Conservation (phyloP, 1,284 basidiomycete species). For the Rhodofomes roseus region DNA sequence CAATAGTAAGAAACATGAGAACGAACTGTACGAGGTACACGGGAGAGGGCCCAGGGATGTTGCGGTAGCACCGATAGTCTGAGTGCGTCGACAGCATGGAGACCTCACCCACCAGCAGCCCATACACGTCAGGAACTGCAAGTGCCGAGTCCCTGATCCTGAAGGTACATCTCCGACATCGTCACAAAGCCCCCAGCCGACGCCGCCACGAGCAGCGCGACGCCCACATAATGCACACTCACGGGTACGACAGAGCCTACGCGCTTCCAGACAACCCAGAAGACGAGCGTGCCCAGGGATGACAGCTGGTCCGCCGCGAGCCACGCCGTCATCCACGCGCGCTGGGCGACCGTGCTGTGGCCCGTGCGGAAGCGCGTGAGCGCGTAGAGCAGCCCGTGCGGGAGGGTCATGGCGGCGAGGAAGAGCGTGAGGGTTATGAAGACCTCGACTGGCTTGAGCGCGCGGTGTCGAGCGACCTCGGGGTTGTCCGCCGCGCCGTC, state of each 20-base stretch:
- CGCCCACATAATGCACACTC: not conserved
- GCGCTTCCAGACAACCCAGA: not conserved
- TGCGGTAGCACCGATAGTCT: too few relatives aligned
- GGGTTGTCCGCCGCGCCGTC: not conserved
- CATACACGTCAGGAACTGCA: not conserved
- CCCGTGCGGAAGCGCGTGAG: not conserved
- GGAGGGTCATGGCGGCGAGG: not conserved
- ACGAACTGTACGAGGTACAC: too few relatives aligned
- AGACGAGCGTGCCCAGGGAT: not conserved
- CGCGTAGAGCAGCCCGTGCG: not conserved
- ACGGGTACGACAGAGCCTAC: not conserved
- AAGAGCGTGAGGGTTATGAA: not conserved
- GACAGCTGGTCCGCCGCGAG: not conserved
- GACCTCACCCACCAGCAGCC: not conserved
- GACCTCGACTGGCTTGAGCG: not conserved
- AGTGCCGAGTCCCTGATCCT: not conserved
- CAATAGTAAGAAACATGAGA: too few relatives aligned
- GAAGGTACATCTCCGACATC: not conserved
- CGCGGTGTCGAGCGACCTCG: not conserved
- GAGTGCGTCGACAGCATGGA: too few relatives aligned
- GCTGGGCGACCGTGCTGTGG: constrained; percentile 1
- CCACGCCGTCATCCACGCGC: constrained; percentile 5
- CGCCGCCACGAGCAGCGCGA: not conserved
- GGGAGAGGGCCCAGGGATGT: too few relatives aligned
- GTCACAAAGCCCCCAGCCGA: not conserved